Conservation (phyloP, 441 rosid species). For the Mallotus repandus region DNA sequence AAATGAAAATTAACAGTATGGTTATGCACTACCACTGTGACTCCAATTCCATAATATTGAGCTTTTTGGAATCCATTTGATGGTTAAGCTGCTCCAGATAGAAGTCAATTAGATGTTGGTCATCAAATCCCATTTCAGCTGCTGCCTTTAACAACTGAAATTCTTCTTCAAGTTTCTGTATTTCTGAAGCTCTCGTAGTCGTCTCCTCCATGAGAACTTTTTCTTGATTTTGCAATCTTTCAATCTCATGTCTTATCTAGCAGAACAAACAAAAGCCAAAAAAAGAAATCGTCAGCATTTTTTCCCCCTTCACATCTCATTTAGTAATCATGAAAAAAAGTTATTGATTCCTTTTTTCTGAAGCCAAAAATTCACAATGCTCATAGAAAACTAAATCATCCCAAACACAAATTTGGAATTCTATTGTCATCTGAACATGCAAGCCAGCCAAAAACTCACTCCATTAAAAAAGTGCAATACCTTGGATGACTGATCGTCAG, state of each 20-base stretch:
- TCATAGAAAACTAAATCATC: no score
- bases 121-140: conserved; percentile 52
- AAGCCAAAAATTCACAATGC: no score
- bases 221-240: conserved; percentile 35
- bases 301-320: neutral
- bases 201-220: conserved; percentile 33
- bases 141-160: conserved; percentile 53
- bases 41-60: conserved; percentile 42
- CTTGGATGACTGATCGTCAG: conserved; percentile 31
- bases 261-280: conserved; percentile 17
- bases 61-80: conserved; percentile 41
- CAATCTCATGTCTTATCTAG: conserved; percentile 34
- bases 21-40: conserved; percentile 49
- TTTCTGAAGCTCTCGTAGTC: conserved; percentile 39
- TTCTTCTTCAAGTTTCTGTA: conserved; percentile 50
- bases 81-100: conserved; percentile 49
- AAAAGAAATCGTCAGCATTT: conserved; percentile 9
- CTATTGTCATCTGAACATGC: neutral
- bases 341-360: neutral
- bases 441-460: conserved; percentile 12
- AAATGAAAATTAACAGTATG: conserved; percentile 6
- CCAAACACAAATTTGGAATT: neutral
- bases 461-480: conserved; percentile 24
- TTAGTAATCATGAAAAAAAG: neutral
- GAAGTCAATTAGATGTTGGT: conserved; percentile 43